These are phyloP conservation scores for Metschnikowia similis DNA, from an alignment of 805 yeast species.

Conservation along the genomic window DNA sequence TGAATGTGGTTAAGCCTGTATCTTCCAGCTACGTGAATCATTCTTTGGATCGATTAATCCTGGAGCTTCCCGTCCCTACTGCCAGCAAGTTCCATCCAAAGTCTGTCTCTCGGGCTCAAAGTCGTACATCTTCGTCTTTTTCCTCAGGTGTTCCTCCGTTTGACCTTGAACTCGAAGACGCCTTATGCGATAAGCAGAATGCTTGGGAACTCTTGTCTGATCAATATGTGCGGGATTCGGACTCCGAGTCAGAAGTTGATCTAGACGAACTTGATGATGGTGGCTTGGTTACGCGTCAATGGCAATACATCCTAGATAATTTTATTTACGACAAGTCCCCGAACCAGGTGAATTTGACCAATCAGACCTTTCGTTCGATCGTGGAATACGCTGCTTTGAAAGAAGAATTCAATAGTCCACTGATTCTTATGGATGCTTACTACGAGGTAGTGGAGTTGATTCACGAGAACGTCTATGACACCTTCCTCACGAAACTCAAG, in stretches of 20 bases:
- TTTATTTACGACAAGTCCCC: constrained; percentile 42
- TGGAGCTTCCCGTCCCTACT: constrained; percentile 13
- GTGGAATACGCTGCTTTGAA: constrained; percentile 11
- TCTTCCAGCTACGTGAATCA: constrained; percentile 11
- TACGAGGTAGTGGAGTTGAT: constrained; percentile 30
- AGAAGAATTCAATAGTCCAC: constrained; percentile 25
- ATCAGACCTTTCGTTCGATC: constrained; percentile 29
- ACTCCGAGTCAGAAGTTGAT: not conserved
- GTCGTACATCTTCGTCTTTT: constrained; percentile 5
- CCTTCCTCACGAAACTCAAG: constrained; percentile 7
- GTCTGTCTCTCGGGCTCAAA: constrained; percentile 5
- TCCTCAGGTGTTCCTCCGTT: constrained; percentile 14
- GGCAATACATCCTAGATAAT: constrained; percentile 35
- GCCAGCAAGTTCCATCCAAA: constrained; percentile 5
- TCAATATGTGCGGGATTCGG: constrained; percentile 12
- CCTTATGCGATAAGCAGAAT: constrained; percentile 11
- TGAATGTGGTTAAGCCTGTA: not conserved
- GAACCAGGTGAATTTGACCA: constrained; percentile 47
- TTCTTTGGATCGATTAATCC: constrained; percentile 13
- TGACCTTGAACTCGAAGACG: constrained; percentile 23
- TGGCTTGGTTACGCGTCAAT: constrained; percentile 23
- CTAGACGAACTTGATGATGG: not conserved
- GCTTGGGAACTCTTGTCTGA: constrained; percentile 21
- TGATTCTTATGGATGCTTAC: constrained; percentile 25
- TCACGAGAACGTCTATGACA: constrained; percentile 31